A percentile compares a stretch with the other conserved stretches of the same genome.
Conservation (phyloP, 2,329 filamentous ascomycete species). For the Stachybotrys echinatus region DNA sequence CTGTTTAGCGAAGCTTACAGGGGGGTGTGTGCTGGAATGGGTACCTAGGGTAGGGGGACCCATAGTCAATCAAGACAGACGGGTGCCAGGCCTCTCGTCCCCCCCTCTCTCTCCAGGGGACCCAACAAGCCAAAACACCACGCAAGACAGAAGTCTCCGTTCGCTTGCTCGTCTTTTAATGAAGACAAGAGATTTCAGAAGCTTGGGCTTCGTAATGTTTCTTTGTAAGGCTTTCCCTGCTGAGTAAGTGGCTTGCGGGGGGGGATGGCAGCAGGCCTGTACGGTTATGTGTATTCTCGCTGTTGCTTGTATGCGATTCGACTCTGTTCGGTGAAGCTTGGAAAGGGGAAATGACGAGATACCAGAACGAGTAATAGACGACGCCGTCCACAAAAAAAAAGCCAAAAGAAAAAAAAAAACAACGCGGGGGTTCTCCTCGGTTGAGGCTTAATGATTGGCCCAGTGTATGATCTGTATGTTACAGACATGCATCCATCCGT, state of each 20-base stretch:
- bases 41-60: not conserved
- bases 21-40: not conserved
- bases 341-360: not conserved
- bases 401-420: no score
- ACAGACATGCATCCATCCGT: no score
- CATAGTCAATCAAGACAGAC: not conserved
- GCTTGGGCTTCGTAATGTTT: not conserved
- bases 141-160: not conserved
- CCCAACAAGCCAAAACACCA: not conserved
- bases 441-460: no score
- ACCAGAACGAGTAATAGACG: not conserved
- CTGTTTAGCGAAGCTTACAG: not conserved
- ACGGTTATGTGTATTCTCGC: no score
- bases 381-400: not conserved
- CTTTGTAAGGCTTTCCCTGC: not conserved
- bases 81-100: not conserved
- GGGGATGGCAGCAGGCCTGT: no score
- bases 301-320: not conserved
- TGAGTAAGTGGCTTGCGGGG: not conserved
- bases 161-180: not conserved
- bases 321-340: not conserved
- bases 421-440: no score
- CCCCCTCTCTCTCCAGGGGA: not conserved
- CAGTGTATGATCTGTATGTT: no score
- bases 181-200: not conserved